phyloP scores from a whole-genome alignment of 331 rosid genomes.

The Rhamnella rubrinervis region DNA sequence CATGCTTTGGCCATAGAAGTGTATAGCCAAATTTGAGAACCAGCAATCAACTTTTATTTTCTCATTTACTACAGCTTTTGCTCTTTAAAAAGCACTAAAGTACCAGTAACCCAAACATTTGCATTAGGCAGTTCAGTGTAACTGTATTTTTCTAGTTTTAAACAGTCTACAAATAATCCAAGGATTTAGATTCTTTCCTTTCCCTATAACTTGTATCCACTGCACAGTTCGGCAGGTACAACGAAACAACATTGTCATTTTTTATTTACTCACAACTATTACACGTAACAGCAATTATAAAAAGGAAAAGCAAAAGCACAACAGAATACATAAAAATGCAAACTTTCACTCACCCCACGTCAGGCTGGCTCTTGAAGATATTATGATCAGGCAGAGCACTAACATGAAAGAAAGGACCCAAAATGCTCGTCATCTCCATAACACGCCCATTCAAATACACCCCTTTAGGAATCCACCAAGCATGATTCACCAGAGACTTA shows the following conservation, averaged over 20 bases:
- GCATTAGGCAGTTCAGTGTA: background rate
- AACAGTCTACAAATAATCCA: background rate
- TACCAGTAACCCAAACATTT: conserved; percentile 10
- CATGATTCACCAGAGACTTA: conserved; percentile 72
- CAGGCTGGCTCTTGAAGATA: conserved; percentile 83
- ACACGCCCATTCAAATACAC: conserved; percentile 91
- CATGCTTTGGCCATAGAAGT: background rate
- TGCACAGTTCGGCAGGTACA: background rate
- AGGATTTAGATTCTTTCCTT: background rate
- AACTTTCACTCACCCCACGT: conserved; percentile 77
- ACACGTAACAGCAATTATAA: background rate
- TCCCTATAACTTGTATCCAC: background rate
- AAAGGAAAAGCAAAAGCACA: conserved; percentile 3
- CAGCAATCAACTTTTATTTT: conserved; percentile 1
- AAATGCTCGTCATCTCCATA: conserved; percentile 91
- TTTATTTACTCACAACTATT: background rate
- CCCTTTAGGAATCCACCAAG: conserved; percentile 95
- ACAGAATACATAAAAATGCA: background rate
- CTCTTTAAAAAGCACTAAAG: background rate
- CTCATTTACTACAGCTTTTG: background rate
- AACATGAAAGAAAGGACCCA: conserved; percentile 91
- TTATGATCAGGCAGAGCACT: conserved; percentile 87
- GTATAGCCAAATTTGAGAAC: background rate
- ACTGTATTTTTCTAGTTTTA: conserved; percentile 3
- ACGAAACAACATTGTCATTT: background rate